Evolutionary conservation across 2,329 filamentous ascomycete genomes (phyloP).

Genomic region (Emergomyces africanus): DNA sequence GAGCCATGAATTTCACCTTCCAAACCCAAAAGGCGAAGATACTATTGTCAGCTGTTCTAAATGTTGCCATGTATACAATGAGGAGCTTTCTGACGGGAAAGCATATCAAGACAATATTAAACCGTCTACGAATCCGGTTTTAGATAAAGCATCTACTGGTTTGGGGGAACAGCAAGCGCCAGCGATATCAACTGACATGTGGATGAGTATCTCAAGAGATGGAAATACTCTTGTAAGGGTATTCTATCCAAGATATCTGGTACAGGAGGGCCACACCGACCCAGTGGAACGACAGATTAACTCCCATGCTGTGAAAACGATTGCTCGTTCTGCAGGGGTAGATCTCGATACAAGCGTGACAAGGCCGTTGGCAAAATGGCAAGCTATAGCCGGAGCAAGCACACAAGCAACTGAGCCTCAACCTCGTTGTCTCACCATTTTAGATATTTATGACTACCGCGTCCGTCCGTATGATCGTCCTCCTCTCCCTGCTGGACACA

Average conservation of each 20-base stretch:
- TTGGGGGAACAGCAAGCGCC: conserved; percentile 12
- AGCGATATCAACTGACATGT: conserved; percentile 26
- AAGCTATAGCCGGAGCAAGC: conserved; percentile 21
- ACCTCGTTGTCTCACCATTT: conserved; percentile 9
- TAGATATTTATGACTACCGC: conserved; percentile 30
- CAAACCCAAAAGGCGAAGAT: conserved; percentile 71
- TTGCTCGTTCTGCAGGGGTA: conserved; percentile 38
- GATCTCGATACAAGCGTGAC: conserved; percentile 61
- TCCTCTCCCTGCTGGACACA: conserved; percentile 24
- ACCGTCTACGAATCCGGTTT: background rate
- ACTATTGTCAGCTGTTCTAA: conserved; percentile 59
- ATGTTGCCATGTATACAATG: conserved; percentile 72
- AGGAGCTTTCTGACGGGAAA: conserved; percentile 58
- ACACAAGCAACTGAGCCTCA: background rate
- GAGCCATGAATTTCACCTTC: conserved; percentile 90
- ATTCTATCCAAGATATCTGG: conserved; percentile 46
- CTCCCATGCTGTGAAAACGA: conserved; percentile 51
- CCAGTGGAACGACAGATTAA: conserved; percentile 36
- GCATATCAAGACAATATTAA: conserved; percentile 17
- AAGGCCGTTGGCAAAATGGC: conserved; percentile 44
- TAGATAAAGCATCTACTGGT: conserved; percentile 2
- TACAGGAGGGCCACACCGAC: conserved; percentile 18
- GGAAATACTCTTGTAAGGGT: conserved; percentile 55
- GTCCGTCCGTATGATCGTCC: conserved; percentile 28
- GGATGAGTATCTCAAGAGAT: conserved; percentile 39